Base-by-base conservation (phyloP, 2,329 filamentous ascomycete genomes). In the Teratosphaeria gauchensis region DNA sequence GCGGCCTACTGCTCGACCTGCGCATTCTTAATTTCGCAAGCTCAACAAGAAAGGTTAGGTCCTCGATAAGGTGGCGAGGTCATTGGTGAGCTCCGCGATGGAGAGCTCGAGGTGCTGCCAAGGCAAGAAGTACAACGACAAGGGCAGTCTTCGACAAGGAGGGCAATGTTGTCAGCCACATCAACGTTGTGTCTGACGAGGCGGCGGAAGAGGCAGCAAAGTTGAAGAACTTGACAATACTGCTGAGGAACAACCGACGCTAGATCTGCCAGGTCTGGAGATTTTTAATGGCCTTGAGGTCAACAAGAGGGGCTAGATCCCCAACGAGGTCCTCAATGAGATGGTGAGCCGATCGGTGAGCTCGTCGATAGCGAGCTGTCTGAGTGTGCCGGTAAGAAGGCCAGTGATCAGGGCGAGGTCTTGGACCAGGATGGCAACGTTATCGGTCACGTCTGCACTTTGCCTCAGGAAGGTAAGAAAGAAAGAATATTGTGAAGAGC, bases 351-450 rank as follows among this genome's bases (percentile, higher is more conserved):
- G 6, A 79, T 82, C 63, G 80, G 79, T 32, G 77, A 80, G 65
- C 77, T 82, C 51, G 69, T 72, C 48, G 79, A 81, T 63, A 85
- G 85, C 51, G 80, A 86, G 56, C 71, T 86, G 14, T 72, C 79
- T 14, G 82, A 85, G 62, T 86, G 84, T 62, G 82, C 85, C 19
- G 79, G 84, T 59, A 85, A 85, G 74, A 86, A 85, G 71, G 76
- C 84, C 64, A 85, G 87, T 63, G 80, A 79, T 60, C 77, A 85
- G 71, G 84, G 84, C 21, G 84, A 86, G 66, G 82, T 87, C 58
- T 77, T 85, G 67, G 84, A 85, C 69, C 82, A 79, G 69, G 80
- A 83, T 53, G 84, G 84, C 52, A 84, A 84, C 51, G 77, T 87
- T 62, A 78, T 87, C 61, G 84, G 84, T 46, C 81, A 80, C 62